Evolutionary conservation across 225 moss, liverwort and hornwort genomes (phyloP), one percentile per base, ranked within the genome.

Genomic region (Thuidium tamariscinum): DNA sequence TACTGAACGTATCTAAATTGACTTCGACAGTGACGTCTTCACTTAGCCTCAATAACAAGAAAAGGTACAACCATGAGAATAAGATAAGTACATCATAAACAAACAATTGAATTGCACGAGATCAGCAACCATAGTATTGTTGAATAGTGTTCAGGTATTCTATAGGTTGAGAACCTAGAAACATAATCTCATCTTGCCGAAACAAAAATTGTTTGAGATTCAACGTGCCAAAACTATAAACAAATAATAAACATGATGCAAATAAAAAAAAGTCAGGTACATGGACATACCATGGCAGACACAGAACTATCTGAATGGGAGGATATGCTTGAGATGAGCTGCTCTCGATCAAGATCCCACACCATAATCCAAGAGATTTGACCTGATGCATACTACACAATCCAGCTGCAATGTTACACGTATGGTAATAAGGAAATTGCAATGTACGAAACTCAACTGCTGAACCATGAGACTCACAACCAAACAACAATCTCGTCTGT

Each of bases 321-420:
- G 87, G 94, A 85, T 81, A 96, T 93, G 87, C 90, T 95, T 62
- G 94, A 95, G 77, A 91, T 86, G 74, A 95, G 94, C 86, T 94
- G 92, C 90, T 99, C 98, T 74, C 92, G 94, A 79, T 96, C 94
- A 36, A 99, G 91, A 89, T 97, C 97, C 98, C 98, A 99, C 68
- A 96, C 95, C 96, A 95, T 93, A 80, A 99, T 95, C 89, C 94
- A 95, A 34, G 98, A 97, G 63, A 99, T 94, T 81, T 99, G 95
- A 69, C 98, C 98, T 85, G 98, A 99, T 85, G 98, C 97, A 91
- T 96, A 99, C 98, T 99, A 93, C 92, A 92, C 54, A 88, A 59
- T 54, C 83, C 82, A 91, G 78, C 56, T 37, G 82, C 84, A 88
- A 80, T 81, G 83, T 90, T 86, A 91, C 77, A 44, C 51, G 51